These are phyloP conservation scores for Ophiosphaerella herpotricha DNA, from an alignment of 2,329 filamentous ascomycete genomes.

Conservation along the genomic window DNA sequence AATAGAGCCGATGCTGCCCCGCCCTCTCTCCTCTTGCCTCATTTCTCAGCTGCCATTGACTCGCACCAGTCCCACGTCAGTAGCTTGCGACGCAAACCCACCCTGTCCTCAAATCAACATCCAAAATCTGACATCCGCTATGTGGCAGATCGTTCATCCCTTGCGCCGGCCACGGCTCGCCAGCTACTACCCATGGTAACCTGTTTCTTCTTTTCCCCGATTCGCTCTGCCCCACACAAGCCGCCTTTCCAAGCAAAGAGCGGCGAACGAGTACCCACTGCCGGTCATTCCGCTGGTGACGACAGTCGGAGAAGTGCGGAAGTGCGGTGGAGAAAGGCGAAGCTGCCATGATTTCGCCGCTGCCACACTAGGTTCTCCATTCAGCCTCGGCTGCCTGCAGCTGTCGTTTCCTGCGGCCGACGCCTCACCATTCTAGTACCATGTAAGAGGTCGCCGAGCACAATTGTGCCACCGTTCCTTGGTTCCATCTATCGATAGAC, in stretches of 20 bases:
- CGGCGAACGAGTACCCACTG: slow-evolving; percentile 28
- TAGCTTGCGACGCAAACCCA: slow-evolving; percentile 24
- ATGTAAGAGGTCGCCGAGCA: slow-evolving; percentile 6
- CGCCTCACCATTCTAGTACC: background rate
- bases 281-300: slow-evolving; percentile 38
- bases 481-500: slow-evolving; percentile 14
- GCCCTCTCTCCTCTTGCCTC: slow-evolving; percentile 6
- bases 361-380: slow-evolving; percentile 1
- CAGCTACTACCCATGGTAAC: slow-evolving; percentile 25
- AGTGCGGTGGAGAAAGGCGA: slow-evolving; percentile 30
- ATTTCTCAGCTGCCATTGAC: slow-evolving; percentile 28
- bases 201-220: slow-evolving; percentile 16
- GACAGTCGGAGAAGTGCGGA: slow-evolving; percentile 37
- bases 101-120: slow-evolving; percentile 33
- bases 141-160: slow-evolving; percentile 31
- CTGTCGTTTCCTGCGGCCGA: slow-evolving; percentile 17
- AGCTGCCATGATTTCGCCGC: slow-evolving; percentile 19
- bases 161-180: slow-evolving; percentile 28
- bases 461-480: slow-evolving; percentile 9
- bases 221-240: slow-evolving; percentile 21
- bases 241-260: slow-evolving; percentile 10
- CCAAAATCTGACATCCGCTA: slow-evolving; percentile 31
- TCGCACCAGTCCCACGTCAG: slow-evolving; percentile 11
- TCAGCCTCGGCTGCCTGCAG: slow-evolving; percentile 23
- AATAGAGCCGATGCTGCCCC: slow-evolving; percentile 30